Conservation (phyloP, 2,329 filamentous ascomycete genomes). For the Alternaria arbusti region DNA sequence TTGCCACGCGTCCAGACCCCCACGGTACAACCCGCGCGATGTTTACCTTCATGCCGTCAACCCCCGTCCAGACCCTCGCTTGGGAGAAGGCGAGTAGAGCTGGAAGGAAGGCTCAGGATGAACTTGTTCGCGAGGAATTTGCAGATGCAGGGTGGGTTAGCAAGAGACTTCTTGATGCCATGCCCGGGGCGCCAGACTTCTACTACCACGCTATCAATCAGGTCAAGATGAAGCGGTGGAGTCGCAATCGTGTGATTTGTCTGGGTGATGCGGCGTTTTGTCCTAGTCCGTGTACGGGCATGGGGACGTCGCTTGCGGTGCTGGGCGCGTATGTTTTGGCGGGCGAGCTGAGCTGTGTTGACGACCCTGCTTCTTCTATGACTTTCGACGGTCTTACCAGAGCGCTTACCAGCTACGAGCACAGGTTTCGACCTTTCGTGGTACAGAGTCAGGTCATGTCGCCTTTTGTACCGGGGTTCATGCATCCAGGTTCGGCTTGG, state of each 20-base stretch:
- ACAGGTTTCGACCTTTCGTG: not conserved
- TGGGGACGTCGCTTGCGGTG: conserved; percentile 44
- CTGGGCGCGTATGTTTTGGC: conserved; percentile 49
- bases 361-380: not conserved
- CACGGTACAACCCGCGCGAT: not conserved
- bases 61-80: not conserved
- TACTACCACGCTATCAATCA: not conserved
- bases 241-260: conserved; percentile 51
- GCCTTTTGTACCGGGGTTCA: not conserved
- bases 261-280: conserved; percentile 63
- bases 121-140: not conserved
- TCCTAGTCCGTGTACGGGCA: conserved; percentile 57
- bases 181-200: not conserved
- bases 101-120: not conserved
- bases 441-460: not conserved
- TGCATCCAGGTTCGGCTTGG: not conserved
- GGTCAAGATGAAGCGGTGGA: not conserved
- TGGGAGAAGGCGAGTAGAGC: not conserved
- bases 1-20: not conserved
- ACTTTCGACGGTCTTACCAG: not conserved
- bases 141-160: not conserved
- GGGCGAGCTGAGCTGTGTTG: conserved; percentile 28
- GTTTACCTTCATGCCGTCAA: not conserved
- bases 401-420: not conserved
- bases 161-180: not conserved